Conservation (phyloP, 495 filamentous ascomycete species). For the Achaetomiella virescens region DNA sequence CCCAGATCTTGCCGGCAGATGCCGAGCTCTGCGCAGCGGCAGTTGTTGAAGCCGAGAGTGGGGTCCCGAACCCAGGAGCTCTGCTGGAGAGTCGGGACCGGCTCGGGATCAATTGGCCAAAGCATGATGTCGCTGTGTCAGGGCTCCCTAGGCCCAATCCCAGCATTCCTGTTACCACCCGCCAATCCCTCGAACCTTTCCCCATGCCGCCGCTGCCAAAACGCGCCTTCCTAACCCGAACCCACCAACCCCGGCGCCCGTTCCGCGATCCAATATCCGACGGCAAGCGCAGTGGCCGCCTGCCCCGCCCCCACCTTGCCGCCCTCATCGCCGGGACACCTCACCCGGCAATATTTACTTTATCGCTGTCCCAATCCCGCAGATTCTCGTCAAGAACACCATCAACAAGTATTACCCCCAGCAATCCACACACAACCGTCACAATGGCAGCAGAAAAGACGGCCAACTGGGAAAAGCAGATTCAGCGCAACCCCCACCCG, state of each 20-base stretch:
- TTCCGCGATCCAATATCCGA: conserved; percentile 27
- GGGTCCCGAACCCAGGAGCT: no score
- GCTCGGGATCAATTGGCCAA: no score
- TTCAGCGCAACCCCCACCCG: conserved; percentile 58
- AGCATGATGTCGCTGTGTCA: no score
- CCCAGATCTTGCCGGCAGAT: no score
- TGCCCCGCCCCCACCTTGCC: conserved; percentile 15
- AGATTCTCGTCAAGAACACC: neutral
- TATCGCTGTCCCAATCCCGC: neutral
- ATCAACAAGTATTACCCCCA: neutral
- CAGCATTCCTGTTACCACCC: no score
- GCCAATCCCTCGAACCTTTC: neutral
- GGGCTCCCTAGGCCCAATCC: no score
- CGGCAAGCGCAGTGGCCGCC: conserved; percentile 13
- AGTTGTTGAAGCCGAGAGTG: no score
- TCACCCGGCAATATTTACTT: conserved; percentile 4
- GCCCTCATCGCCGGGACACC: neutral
- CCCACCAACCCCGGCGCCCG: neutral
- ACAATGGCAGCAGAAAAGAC: conserved; percentile 32
- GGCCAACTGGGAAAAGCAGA: conserved; percentile 35
- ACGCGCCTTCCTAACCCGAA: conserved; percentile 7
- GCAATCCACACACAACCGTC: conserved; percentile 5
- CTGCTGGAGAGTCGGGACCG: no score
- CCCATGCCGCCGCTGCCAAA: neutral
- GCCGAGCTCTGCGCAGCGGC: no score